Base-by-base conservation (phyloP, 202 grass and related monocot species). In the Carex arenaria region DNA sequence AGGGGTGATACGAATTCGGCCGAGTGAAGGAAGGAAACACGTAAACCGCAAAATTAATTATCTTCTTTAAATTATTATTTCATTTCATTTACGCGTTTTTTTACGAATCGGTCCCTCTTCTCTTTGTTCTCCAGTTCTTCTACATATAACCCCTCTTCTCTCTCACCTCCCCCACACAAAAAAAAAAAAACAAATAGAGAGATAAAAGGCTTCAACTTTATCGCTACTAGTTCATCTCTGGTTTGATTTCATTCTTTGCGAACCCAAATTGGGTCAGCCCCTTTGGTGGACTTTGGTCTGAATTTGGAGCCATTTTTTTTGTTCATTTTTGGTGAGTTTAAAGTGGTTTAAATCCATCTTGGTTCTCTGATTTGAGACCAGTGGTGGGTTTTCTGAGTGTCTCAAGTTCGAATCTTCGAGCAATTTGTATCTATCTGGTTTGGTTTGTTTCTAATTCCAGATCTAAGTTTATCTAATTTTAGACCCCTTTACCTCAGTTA, bases 281-380 rank as follows among this genome's bases (percentile, higher is more conserved):
- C 12, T 31, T 80, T 81, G 78, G 60, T 67, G 19, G 65, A 10
- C 14, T 67, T 68, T 36, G 20, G 13, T 26, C 42, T 82, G 14
- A 68, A 67, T 82, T 82, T 23, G 54, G 62, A n/a, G 5, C 14
- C 19, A 36, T 64, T 68, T 68, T 64, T 68, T 68, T 55, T 64
- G 61, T 67, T 61, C 78, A 45, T 45, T 80, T 65, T 65, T 43
- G 78, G 54, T 12, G 76, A 61, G 56, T 30, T 80, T 80, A 51
- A 17, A 53, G 42, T 23, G 61, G 55, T 60, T 60, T 17, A 7
- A 22, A 28, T 60, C 11, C 7, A 53, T 60, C 23, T 3, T 26
- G 79, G 80, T 65, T 55, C 8, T 53, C 23, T 63, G 38, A 40
- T 40, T 40, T 40, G 38, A 40, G 38, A 40, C 38, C 38, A 40